phyloP scores from a whole-genome alignment of 192 early-diverging fungal species.

The Coemansia umbellata region DNA sequence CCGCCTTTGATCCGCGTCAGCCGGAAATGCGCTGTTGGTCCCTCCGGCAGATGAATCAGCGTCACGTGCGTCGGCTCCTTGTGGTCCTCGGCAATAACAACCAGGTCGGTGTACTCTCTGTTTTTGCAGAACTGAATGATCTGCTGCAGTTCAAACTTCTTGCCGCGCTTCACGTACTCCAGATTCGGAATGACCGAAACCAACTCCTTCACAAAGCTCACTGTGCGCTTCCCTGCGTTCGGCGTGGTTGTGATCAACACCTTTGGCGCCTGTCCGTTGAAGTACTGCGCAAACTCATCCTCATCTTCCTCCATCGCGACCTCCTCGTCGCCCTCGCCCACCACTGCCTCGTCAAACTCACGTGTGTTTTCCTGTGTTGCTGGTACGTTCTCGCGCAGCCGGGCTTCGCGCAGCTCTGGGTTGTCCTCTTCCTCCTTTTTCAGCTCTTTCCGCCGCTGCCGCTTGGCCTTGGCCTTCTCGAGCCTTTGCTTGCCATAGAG shows the following conservation, averaged over 20 bases:
- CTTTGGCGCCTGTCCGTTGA: slow-evolving; percentile 84
- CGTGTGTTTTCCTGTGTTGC: slow-evolving; percentile 88
- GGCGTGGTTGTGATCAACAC: slow-evolving; percentile 83
- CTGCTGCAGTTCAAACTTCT: slow-evolving; percentile 83
- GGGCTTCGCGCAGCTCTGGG: slow-evolving; percentile 80
- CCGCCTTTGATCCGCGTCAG: slow-evolving; percentile 75
- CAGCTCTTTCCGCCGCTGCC: slow-evolving; percentile 62
- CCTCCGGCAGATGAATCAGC: slow-evolving; percentile 91
- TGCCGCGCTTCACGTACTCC: slow-evolving; percentile 81
- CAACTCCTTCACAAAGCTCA: slow-evolving; percentile 89
- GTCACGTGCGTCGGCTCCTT: slow-evolving; percentile 88
- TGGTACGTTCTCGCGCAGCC: slow-evolving; percentile 86
- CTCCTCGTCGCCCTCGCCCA: slow-evolving; percentile 70
- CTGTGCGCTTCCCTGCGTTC: slow-evolving; percentile 52
- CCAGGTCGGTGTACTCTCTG: slow-evolving; percentile 88
- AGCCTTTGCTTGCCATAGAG: slow-evolving; percentile 68
- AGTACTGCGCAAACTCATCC: slow-evolving; percentile 87
- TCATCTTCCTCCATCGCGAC: slow-evolving; percentile 79
- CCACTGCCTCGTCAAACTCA: slow-evolving; percentile 91
- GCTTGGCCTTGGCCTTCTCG: slow-evolving; percentile 74
- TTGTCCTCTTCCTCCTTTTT: slow-evolving; percentile 79
- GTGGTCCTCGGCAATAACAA: slow-evolving; percentile 91
- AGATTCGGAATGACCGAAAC: slow-evolving; percentile 85
- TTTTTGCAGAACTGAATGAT: slow-evolving; percentile 88
- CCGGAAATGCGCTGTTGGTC: slow-evolving; percentile 96